Conservation (phyloP, 495 filamentous ascomycete genomes). For the Penicillium pancosmium region DNA sequence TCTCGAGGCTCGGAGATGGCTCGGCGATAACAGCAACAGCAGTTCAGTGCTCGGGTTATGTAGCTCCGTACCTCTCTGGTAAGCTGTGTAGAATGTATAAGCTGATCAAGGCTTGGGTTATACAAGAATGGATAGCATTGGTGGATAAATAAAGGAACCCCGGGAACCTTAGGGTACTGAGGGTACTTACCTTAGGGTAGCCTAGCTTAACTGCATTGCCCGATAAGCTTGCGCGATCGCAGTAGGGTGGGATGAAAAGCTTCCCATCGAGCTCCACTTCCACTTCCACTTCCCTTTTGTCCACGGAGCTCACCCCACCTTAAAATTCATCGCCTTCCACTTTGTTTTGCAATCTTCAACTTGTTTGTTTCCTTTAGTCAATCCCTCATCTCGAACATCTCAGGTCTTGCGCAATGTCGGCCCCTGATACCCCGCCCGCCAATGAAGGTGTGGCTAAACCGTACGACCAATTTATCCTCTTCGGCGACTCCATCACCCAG, state of each 20-base stretch:
- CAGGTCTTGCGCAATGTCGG: slow-evolving; percentile 1
- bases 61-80: background rate
- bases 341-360: background rate
- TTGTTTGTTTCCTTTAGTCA: background rate
- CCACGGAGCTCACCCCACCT: slow-evolving; percentile 21
- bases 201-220: no score
- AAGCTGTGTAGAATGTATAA: no score
- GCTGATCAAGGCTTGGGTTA: no score
- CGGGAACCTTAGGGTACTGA: background rate
- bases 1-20: background rate
- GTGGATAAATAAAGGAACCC: slow-evolving; percentile 16
- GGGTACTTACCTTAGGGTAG: no score
- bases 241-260: background rate
- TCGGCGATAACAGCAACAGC: background rate
- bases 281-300: slow-evolving; percentile 22
- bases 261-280: background rate
- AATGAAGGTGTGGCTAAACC: slow-evolving; percentile 32
- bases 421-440: background rate
- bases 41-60: background rate
- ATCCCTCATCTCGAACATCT: no score
- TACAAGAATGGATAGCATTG: slow-evolving; percentile 6
- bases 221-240: slow-evolving; percentile 1
- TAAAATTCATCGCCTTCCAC: slow-evolving; percentile 4
- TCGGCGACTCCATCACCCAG: slow-evolving; percentile 82
- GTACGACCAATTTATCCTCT: slow-evolving; percentile 75